A percentile compares a stretch with the other conserved stretches of the same genome.
Evolutionary conservation across 2,329 filamentous ascomycete genomes (phyloP).

Genomic region (Achaetomium macrosporum): DNA sequence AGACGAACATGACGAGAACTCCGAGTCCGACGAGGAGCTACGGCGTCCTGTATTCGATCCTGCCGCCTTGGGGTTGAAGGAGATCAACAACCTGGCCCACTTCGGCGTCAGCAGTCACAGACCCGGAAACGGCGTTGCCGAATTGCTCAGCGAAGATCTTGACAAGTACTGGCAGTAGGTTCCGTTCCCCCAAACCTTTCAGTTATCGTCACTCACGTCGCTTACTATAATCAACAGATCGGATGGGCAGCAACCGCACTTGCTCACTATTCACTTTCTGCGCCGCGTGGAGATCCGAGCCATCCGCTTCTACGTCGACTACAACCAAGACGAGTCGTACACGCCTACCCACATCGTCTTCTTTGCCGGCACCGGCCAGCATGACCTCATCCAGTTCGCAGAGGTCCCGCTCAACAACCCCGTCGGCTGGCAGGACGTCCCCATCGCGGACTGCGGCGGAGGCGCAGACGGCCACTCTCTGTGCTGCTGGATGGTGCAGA

Average conservation of each 20-base stretch:
- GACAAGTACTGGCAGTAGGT: conserved; percentile 72
- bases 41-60: conserved; percentile 41
- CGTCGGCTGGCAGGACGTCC: conserved; percentile 85
- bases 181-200: background rate
- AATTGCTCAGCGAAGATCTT: conserved; percentile 67
- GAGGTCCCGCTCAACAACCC: conserved; percentile 73
- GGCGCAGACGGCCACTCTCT: conserved; percentile 66
- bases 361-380: conserved; percentile 81
- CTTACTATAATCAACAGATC: conserved; percentile 44
- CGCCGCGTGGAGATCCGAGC: conserved; percentile 73
- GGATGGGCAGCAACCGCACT: conserved; percentile 77
- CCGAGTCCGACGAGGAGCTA: conserved; percentile 18
- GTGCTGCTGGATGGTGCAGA: conserved; percentile 82
- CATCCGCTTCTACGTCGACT: conserved; percentile 83
- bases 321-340: conserved; percentile 89
- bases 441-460: conserved; percentile 49
- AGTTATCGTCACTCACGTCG: no score
- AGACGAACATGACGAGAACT: conserved; percentile 19
- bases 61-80: conserved; percentile 58
- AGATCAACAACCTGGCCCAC: conserved; percentile 76
- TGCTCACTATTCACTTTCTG: conserved; percentile 75
- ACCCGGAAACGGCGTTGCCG: conserved; percentile 70
- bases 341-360: conserved; percentile 91
- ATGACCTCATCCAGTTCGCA: conserved; percentile 84
- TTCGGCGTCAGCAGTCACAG: conserved; percentile 81